Percentiles rank a stretch among this genome's conserved stretches.
phyloP scores from a whole-genome alignment of 179 eudicot species.

The Spinacia oleracea region DNA sequence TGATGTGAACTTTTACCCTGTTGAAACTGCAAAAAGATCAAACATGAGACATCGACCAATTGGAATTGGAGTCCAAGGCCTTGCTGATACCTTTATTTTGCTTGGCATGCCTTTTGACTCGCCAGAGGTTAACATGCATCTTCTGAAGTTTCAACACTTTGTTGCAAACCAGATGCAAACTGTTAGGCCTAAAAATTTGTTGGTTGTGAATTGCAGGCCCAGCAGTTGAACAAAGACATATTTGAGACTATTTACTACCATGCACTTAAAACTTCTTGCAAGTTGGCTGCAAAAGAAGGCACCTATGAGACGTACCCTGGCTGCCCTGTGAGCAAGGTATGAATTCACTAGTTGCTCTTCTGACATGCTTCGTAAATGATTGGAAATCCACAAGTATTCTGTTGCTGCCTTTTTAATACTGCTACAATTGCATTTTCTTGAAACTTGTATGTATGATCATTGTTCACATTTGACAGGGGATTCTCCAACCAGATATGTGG shows the following conservation, averaged over 20 bases:
- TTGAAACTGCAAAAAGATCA: constrained; percentile 82
- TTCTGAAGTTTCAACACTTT: not conserved
- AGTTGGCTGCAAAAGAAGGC: constrained; percentile 73
- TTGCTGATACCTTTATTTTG: constrained; percentile 88
- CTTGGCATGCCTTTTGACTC: constrained; percentile 98
- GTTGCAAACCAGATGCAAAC: not conserved
- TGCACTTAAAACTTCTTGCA: constrained; percentile 77
- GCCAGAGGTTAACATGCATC: constrained; percentile 54
- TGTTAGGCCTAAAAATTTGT: not conserved
- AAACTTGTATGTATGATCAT: not conserved
- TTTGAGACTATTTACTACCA: constrained; percentile 90
- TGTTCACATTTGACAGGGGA: constrained; percentile 50
- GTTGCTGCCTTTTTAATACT: not conserved
- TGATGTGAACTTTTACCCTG: constrained; percentile 84
- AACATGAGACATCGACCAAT: constrained; percentile 86
- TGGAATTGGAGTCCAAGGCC: constrained; percentile 92
- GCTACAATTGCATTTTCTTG: not conserved
- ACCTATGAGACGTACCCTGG: constrained; percentile 81
- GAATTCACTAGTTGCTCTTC: not conserved
- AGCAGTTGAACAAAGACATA: constrained; percentile 84
- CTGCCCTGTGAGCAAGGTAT: constrained; percentile 92
- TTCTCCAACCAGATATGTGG: constrained; percentile 98
- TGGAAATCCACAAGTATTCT: not conserved
- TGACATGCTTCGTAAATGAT: not conserved
- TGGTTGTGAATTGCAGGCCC: constrained; percentile 52